phyloP scores from a whole-genome alignment of 768 basidiomycete species.

The Leucosporidium creatinivorum region DNA sequence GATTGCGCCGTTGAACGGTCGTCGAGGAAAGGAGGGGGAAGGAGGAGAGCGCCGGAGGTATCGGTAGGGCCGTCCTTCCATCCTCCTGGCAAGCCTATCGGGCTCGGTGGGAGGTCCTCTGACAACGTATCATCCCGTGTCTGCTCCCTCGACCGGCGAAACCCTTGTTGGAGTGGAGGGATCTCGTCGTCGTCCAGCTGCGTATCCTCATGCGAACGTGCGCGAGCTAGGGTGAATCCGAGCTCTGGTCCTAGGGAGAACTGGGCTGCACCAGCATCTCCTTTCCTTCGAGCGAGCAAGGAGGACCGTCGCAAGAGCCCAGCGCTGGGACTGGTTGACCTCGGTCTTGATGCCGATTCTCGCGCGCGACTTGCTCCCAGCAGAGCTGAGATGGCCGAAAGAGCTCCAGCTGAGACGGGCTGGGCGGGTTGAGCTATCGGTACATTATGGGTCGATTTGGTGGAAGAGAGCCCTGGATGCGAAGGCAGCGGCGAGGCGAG shows the following conservation, averaged over 20 bases:
- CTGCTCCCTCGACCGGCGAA: not conserved
- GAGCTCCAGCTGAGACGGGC: not conserved
- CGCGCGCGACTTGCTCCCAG: not conserved
- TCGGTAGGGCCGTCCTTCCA: not conserved
- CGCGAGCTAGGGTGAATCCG: not conserved
- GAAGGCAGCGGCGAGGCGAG: not conserved
- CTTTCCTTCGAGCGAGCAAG: not conserved
- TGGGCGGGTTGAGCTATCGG: too few species aligned
- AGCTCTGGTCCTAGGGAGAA: not conserved
- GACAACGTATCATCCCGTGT: not conserved
- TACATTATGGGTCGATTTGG: not conserved
- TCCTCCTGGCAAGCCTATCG: not conserved
- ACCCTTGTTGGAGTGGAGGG: not conserved
- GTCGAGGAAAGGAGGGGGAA: slow-evolving; percentile 15
- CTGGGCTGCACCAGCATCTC: not conserved
- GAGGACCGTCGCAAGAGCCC: not conserved
- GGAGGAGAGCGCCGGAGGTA: not conserved
- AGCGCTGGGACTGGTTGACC: not conserved
- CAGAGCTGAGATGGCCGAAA: not conserved
- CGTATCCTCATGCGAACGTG: not conserved
- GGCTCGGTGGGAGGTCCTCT: not conserved
- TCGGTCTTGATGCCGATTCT: not conserved
- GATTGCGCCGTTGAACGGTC: not conserved
- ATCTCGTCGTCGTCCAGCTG: not conserved
- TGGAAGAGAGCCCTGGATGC: not conserved